These are phyloP conservation scores for Rhododendron henanense DNA, from an alignment of 148 eudicot genomes.

Conservation along the genomic window DNA sequence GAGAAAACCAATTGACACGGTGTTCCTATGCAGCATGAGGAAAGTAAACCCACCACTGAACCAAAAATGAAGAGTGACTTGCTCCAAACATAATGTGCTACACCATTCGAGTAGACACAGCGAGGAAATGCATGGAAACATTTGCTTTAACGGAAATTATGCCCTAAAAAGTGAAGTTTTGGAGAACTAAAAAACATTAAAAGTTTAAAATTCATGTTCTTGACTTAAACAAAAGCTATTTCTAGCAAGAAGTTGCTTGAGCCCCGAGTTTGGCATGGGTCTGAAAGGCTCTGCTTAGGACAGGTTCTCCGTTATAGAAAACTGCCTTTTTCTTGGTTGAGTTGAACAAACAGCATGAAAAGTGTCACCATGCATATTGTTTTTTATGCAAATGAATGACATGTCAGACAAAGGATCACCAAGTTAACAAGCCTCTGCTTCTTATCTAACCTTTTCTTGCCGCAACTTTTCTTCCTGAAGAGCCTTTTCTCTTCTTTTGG, in stretches of 20 bases:
- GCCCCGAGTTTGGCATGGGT: neutral
- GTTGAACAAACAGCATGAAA: neutral
- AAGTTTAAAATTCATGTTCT: neutral
- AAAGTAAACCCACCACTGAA: neutral
- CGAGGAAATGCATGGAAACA: neutral
- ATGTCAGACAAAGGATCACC: neutral
- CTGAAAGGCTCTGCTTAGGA: neutral
- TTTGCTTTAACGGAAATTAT: neutral
- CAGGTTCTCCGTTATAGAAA: neutral
- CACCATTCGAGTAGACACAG: neutral
- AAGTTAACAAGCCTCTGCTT: conserved; percentile 53
- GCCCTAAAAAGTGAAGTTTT: neutral
- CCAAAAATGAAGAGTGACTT: neutral
- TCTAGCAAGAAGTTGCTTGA: neutral
- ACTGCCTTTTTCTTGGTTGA: neutral
- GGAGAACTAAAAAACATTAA: neutral
- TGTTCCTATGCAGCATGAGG: neutral
- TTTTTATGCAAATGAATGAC: neutral
- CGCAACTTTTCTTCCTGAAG: conserved; percentile 60
- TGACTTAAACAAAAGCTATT: neutral
- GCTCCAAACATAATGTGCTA: neutral
- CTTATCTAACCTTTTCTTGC: conserved; percentile 68
- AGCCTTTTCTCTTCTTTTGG: conserved; percentile 75
- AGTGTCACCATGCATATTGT: neutral
- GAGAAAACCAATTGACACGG: neutral